Percentiles rank a stretch among this genome's conserved stretches.
Evolutionary conservation across 306 rosid species (phyloP).

Genomic region (Castanospermum australe): DNA sequence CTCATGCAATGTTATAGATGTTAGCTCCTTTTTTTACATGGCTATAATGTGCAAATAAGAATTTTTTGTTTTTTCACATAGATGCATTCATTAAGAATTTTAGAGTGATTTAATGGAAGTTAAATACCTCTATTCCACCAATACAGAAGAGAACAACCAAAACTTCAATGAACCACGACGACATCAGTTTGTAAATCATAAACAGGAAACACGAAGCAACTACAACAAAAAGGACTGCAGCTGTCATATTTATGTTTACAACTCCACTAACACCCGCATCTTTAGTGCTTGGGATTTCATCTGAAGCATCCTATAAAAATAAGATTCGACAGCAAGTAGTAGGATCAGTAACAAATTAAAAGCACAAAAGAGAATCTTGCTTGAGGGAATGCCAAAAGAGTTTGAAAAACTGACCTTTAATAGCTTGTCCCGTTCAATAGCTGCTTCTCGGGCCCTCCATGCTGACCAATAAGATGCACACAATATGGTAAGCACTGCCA

Average conservation of each 20-base stretch:
- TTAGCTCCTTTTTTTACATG: background rate
- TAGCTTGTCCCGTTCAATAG: conserved; percentile 65
- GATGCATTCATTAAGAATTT: conserved; percentile 1
- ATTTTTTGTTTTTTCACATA: background rate
- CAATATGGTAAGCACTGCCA: conserved; percentile 88
- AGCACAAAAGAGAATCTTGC: conserved; percentile 1
- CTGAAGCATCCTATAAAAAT: conserved; percentile 63
- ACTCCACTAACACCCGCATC: conserved; percentile 47
- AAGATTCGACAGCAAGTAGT: conserved; percentile 12
- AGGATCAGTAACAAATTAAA: background rate
- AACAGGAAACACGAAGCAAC: conserved; percentile 84
- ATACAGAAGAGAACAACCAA: conserved; percentile 95
- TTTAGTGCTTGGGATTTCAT: conserved; percentile 48
- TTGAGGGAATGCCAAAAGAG: conserved; percentile 8
- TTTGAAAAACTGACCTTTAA: conserved; percentile 56
- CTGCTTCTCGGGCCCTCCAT: conserved; percentile 79
- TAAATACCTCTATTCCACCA: conserved; percentile 85
- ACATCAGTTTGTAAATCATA: conserved; percentile 81
- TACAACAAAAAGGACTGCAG: conserved; percentile 79
- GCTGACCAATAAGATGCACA: conserved; percentile 99
- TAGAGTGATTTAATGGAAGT: conserved; percentile 9
- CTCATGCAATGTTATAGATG: background rate
- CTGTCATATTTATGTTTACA: conserved; percentile 70
- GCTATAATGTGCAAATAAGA: background rate
- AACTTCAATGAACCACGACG: conserved; percentile 76